Base-by-base conservation (phyloP, 768 basidiomycete genomes). In the Russula abietina region DNA sequence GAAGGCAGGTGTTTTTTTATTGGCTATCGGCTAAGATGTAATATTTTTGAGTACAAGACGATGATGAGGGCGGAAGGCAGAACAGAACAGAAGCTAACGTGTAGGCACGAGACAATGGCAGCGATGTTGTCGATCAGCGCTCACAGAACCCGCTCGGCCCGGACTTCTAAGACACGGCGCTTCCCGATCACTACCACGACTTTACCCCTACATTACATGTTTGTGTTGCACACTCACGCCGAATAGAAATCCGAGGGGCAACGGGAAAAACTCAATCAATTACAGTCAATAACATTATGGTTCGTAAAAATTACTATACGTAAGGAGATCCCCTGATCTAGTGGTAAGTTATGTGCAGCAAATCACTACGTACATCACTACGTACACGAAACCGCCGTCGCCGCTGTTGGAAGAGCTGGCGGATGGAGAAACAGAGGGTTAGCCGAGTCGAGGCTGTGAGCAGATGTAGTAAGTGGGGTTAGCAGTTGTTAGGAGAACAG, bases 81-180 rank as follows among this genome's bases (percentile, higher is more conserved):
- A 43, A 52, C n/a, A 33, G 51, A 26, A 36, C 36, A 36, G 36
- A 33, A 24, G 22, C n/a, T 43, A 53, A 17, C 19, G 45, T 49
- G 36, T n/a, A 16, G 28, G 26, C 22, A 38, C 52, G 48, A 59
- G 38, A 55, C 17, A 62, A 17, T 4, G 30, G 5, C 12, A 1
- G 16, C 39, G 28, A 26, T 33, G 30, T n/a, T 33, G 30, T n/a
- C 48, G 50, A 32, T 49, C 53, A 55, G 8, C 10, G n/a, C 54
- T 30, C n/a, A 8, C 30, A 54, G 62, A 64, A 60, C 62, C 62
- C 41, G 53, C 38, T 43, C 52, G 64, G 62, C 51, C 52, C 41
- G 64, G n/a, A 0, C 9, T 7, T 19, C 5, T 14, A 17, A 41
- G 41, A n/a, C n/a, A 10, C 43, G 5, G 9, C 36, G 36, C 36